Evolutionary conservation across 768 basidiomycete genomes (phyloP).

Genomic region (Russula sp.): DNA sequence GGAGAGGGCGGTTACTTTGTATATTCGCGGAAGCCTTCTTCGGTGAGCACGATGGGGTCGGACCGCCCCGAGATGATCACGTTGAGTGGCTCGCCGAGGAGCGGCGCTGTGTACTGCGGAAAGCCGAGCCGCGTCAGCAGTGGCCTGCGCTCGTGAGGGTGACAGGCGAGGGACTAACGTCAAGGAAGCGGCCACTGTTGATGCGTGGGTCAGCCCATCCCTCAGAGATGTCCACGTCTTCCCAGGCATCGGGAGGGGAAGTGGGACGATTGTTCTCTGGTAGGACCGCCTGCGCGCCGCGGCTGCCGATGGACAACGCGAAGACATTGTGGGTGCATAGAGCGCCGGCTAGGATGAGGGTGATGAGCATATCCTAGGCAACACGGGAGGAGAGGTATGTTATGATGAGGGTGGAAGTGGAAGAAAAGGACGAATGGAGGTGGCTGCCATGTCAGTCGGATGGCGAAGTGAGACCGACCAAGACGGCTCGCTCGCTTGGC

Average conservation of each 20-base stretch:
- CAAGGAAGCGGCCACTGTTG: constrained; percentile 68
- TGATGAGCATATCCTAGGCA: constrained; percentile 1
- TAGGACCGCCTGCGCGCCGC: neutral
- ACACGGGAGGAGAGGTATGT: neutral
- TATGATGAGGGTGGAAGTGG: neutral
- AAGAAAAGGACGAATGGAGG: neutral
- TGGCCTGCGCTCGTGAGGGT: neutral
- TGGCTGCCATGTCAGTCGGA: neutral
- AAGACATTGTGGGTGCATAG: neutral
- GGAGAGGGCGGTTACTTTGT: constrained; percentile 43
- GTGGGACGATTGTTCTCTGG: neutral
- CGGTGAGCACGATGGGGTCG: constrained; percentile 75
- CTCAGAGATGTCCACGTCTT: constrained; percentile 26
- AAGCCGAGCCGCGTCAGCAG: neutral
- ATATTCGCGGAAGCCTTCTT: constrained; percentile 61
- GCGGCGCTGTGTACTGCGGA: constrained; percentile 56
- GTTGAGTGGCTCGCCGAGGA: constrained; percentile 77
- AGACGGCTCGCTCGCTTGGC: neutral
- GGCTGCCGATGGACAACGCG: neutral
- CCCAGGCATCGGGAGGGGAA: neutral
- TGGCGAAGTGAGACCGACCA: neutral
- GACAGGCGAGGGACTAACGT: constrained; percentile 45
- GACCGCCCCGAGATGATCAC: constrained; percentile 74
- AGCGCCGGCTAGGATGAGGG: neutral
- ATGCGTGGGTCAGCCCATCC: constrained; percentile 65